Conservation (phyloP, 768 basidiomycete species). For the Amanita phalloides region DNA sequence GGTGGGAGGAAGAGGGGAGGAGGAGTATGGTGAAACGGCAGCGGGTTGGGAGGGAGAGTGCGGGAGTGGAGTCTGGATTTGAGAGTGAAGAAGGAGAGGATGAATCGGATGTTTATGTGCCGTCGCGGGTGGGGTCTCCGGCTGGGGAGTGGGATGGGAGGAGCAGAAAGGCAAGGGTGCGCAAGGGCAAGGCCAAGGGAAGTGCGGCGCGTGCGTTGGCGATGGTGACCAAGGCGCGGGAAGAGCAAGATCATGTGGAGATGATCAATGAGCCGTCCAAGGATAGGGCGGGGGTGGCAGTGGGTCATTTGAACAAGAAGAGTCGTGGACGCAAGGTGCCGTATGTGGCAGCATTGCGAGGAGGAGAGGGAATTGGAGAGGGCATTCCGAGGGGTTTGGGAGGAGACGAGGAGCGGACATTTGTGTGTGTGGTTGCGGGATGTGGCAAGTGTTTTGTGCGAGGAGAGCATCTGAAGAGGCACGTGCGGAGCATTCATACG, state of each 20-base stretch:
- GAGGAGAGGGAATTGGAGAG: neutral
- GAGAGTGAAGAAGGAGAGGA: slow-evolving; percentile 10
- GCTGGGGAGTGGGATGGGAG: neutral
- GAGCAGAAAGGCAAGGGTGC: slow-evolving; percentile 10
- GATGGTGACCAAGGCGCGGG: slow-evolving; percentile 15
- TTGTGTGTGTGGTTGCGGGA: slow-evolving; percentile 56
- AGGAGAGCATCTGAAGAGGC: slow-evolving; percentile 74
- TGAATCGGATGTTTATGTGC: slow-evolving; percentile 20
- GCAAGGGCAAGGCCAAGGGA: slow-evolving; percentile 21
- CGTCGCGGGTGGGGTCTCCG: slow-evolving; percentile 16
- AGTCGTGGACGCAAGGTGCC: slow-evolving; percentile 52
- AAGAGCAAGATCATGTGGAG: slow-evolving; percentile 6
- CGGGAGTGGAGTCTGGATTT: neutral
- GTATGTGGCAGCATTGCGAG: slow-evolving; percentile 13
- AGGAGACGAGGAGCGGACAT: slow-evolving; percentile 26
- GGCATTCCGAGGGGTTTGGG: neutral
- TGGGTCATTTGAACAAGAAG: slow-evolving; percentile 37
- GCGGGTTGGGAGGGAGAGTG: neutral
- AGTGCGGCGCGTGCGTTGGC: slow-evolving; percentile 23
- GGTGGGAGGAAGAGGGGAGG: neutral
- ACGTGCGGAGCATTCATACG: slow-evolving; percentile 73
- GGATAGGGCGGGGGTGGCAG: slow-evolving; percentile 11
- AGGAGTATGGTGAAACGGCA: slow-evolving; percentile 1
- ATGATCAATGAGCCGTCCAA: slow-evolving; percentile 12
- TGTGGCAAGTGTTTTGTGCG: slow-evolving; percentile 76